Percentiles rank a stretch among this genome's conserved stretches.
phyloP scores from a whole-genome alignment of 176 grass and related monocot species.

The Paspalum notatum region DNA sequence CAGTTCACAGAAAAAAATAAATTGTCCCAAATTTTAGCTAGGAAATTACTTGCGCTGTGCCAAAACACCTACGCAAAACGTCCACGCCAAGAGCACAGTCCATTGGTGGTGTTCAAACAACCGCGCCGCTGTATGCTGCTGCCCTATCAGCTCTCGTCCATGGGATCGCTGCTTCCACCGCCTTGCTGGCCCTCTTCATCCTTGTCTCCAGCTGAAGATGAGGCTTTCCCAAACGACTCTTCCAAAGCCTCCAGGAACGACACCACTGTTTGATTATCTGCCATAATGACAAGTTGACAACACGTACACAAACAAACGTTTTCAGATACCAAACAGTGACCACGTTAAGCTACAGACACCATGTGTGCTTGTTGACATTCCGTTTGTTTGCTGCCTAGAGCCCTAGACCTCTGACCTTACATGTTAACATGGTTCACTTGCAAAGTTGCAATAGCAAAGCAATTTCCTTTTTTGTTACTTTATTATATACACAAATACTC shows the following conservation, averaged over 20 bases:
- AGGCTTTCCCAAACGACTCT: conserved; percentile 63
- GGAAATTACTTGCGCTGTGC: background rate
- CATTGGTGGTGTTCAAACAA: background rate
- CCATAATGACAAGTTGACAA: conserved; percentile 35
- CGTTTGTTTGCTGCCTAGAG: background rate
- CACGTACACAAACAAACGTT: background rate
- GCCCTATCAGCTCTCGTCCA: conserved; percentile 70
- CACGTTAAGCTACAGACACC: background rate
- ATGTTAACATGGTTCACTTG: background rate
- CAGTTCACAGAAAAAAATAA: background rate
- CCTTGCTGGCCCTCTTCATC: conserved; percentile 34
- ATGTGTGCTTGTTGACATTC: background rate
- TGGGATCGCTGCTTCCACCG: conserved; percentile 57
- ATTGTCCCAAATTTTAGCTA: conserved; percentile 23
- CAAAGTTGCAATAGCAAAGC: background rate
- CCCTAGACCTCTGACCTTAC: background rate
- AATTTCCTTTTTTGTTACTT: background rate
- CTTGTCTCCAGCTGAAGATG: conserved; percentile 46
- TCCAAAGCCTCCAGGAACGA: conserved; percentile 97
- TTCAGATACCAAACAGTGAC: conserved; percentile 15
- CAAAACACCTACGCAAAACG: background rate
- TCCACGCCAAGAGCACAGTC: background rate
- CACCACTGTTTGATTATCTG: conserved; percentile 85
- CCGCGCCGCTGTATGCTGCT: background rate
- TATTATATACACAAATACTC: too few relatives aligned